A percentile compares a stretch with the other conserved stretches of the same genome.
Evolutionary conservation across 2,329 filamentous ascomycete genomes (phyloP).

Genomic region (Arthrinium puccinioides): DNA sequence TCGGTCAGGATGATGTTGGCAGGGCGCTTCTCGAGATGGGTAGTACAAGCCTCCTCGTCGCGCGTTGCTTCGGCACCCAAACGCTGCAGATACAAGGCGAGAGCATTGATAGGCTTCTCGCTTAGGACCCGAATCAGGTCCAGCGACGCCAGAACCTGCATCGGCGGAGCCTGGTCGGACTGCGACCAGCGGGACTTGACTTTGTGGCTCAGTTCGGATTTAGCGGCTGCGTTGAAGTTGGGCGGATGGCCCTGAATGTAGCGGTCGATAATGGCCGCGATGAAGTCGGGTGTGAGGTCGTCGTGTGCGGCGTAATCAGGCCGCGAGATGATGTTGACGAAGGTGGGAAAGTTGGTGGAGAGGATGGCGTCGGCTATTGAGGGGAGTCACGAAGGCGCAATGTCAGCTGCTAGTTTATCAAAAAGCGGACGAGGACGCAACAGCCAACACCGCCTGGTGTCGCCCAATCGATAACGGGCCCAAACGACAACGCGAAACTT

Average conservation of each 20-base stretch:
- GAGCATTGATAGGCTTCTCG: slow-evolving; percentile 46
- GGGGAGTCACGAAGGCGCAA: slow-evolving; percentile 32
- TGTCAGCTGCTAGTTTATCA: slow-evolving; percentile 34
- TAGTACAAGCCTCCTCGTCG: slow-evolving; percentile 60
- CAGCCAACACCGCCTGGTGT: background rate
- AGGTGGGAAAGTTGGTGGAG: slow-evolving; percentile 68
- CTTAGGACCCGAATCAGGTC: slow-evolving; percentile 61
- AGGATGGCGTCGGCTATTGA: slow-evolving; percentile 78
- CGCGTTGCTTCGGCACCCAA: slow-evolving; percentile 69
- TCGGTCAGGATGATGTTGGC: slow-evolving; percentile 60
- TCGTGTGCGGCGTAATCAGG: slow-evolving; percentile 56
- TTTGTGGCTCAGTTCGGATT: slow-evolving; percentile 61
- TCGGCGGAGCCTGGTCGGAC: slow-evolving; percentile 57
- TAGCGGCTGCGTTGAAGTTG: slow-evolving; percentile 71
- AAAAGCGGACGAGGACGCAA: slow-evolving; percentile 3
- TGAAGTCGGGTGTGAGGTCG: slow-evolving; percentile 60
- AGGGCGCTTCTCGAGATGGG: slow-evolving; percentile 45
- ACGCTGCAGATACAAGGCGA: slow-evolving; percentile 64
- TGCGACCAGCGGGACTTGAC: slow-evolving; percentile 62
- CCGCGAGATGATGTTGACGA: slow-evolving; percentile 68
- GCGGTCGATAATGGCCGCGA: slow-evolving; percentile 76
- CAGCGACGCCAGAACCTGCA: slow-evolving; percentile 62
- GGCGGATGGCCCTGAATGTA: slow-evolving; percentile 82
- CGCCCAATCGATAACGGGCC: background rate
- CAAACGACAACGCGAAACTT: slow-evolving; percentile 22